These are phyloP conservation scores for Tetrapyrgos nigripes DNA, from an alignment of 1,284 basidiomycete genomes.

Conservation along the genomic window DNA sequence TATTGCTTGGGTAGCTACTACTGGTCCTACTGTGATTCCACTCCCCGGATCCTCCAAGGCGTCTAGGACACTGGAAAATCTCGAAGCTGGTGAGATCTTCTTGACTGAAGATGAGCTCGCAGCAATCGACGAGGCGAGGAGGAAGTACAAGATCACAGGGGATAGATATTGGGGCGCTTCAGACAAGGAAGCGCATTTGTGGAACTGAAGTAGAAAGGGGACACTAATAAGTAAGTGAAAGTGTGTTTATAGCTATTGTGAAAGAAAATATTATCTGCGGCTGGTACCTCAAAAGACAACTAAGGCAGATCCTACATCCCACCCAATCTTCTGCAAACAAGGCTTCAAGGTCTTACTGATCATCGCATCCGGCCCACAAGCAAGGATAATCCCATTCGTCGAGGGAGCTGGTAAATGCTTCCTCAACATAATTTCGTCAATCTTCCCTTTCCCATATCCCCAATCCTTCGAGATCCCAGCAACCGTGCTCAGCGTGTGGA, in stretches of 20 bases:
- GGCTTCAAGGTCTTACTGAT: conserved; percentile 26
- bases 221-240: too few relatives aligned
- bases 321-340: not conserved
- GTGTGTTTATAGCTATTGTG: too few relatives aligned
- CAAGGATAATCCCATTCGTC: conserved; percentile 49
- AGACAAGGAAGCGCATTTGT: not conserved
- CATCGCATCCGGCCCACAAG: conserved; percentile 61
- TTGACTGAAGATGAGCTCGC: conserved; percentile 46
- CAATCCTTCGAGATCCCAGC: conserved; percentile 42
- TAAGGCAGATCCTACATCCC: not conserved
- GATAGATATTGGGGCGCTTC: conserved; percentile 3
- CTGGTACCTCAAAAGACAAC: not conserved
- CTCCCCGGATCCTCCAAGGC: conserved; percentile 59
- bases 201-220: too few relatives aligned
- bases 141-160: not conserved
- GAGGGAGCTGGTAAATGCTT: conserved; percentile 47
- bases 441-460: conserved; percentile 50
- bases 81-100: conserved; percentile 46
- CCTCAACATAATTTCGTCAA: conserved; percentile 46
- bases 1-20: conserved; percentile 64
- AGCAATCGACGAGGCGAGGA: conserved; percentile 35
- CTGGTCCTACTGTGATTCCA: conserved; percentile 57
- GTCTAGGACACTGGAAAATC: conserved; percentile 52
- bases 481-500: conserved; percentile 49
- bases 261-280: too few relatives aligned